Evolutionary conservation across 2,329 filamentous ascomycete species (phyloP), one percentile per base, ranked within the genome.

Genomic region (Zarea fungicola): DNA sequence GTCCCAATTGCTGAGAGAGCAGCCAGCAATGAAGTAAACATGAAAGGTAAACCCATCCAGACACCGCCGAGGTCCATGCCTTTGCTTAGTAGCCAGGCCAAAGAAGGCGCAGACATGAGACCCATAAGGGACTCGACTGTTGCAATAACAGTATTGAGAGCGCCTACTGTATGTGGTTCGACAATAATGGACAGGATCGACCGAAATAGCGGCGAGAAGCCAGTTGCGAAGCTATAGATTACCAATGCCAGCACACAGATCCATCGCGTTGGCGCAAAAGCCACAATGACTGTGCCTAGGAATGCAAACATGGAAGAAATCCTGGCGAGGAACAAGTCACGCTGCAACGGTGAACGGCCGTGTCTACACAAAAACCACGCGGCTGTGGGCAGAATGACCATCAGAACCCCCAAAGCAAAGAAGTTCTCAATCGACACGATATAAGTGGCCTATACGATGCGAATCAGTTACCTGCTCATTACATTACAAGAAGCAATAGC

Each of bases 121-220:
- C 70, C 55, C n/a, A 77, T 73, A 10, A 72, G 34, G 8, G 69
- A 73, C 52, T 82, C 76, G 26, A 76, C 58, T 21, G 79, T 65
- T 3, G 71, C 68, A 9, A 82, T 65, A 4, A 76, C 63, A 5
- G 73, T 75, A 57, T 80, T 82, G 21, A 80, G 62, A 0, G 73
- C 72, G 19, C 75, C 78, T 11, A 80, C 66, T 5, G 78, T 73
- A 50, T 77, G 71, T 19, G 72, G 67, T 54, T 78, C 75, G 11
- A 82, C 74, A 10, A 81, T 58, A 9, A 70, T 68, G 37, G 74
- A 79, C n/a, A 80, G 59, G 6, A 81, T 60, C 3, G 72, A 74
- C 28, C 78, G 69, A 16, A 74, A 58, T 1, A 78, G 57, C 0
- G 71, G 56, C 0, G 56, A 44, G 39, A 73, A 68, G 6, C 77